Base-by-base conservation (phyloP, 345 rosid genomes). In the Corchorus capsularis region DNA sequence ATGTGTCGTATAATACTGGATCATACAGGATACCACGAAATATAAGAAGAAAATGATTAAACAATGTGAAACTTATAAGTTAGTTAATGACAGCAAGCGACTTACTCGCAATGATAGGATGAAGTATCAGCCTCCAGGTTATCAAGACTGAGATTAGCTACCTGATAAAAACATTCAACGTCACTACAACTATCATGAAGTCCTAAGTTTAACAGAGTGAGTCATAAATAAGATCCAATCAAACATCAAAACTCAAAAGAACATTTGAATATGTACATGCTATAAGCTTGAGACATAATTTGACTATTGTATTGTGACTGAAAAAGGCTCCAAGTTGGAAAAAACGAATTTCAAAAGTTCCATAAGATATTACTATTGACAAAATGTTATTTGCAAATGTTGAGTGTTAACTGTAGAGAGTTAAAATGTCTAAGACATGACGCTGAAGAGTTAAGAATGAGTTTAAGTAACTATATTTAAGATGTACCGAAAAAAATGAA, bases 41-140 rank as follows among this genome's bases (percentile, higher is more conserved):
- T 9, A 20, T 27, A 35, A 8, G 4, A 2, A 3, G 16, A 19
- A 46, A 57, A 57, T 50, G 46, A 65, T 43, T 34, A 45, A 63
- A 15, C 15, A 14, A 37, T 43, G 16, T 16, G n/a, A 22, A 47
- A n/a, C 17, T 39, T 16, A 27, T 2, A 67, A 74, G 65, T 47
- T 65, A 68, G 63, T 57, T 46, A 60, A 50, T 72, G 41, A 19
- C 16, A 11, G 32, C 32, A 61, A 77, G 41, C 76, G 56, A 77
- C 92, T 89, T 77, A 93, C 98, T 86, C 63, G 96, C 88, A 75
- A 75, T 93, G 97, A 80, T 96, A 96, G 7, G 98, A 93, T 43
- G 96, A 89, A 35, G 97, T 84, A 80, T 92, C 96, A n/a, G 87
- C 87, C 79, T 91, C 92, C 68, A 80, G 71, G 67, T 87, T 82